Evolutionary conservation across 129 eudicot species (phyloP).

Genomic region (sunflower (Helianthus annuus)): HanXRQr2.0-SUNRISE NC_035442.2:176712449-176712948

Average conservation of each 20-base stretch:
- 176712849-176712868: conserved; percentile 50
- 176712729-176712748: conserved; percentile 39
- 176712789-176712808: background rate
- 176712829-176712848: background rate
- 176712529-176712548: background rate
- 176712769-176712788: conserved; percentile 11
- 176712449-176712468: background rate
- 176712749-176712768: conserved; percentile 4
- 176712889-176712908: conserved; percentile 53
- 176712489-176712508: background rate
- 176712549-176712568: conserved; percentile 4
- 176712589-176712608: background rate
- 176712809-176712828: conserved; percentile 6
- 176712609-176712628: background rate
- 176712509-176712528: background rate
- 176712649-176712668: background rate
- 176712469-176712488: conserved; percentile 12
- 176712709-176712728: conserved; percentile 5
- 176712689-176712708: background rate
- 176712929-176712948: conserved; percentile 59
- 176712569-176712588: background rate
- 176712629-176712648: conserved; percentile 4
- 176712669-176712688: background rate
- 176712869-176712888: conserved; percentile 44
- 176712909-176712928: conserved; percentile 59